These are phyloP conservation scores for Aspergillus diversus DNA, from an alignment of 495 filamentous ascomycete species.

Conservation along the genomic window DNA sequence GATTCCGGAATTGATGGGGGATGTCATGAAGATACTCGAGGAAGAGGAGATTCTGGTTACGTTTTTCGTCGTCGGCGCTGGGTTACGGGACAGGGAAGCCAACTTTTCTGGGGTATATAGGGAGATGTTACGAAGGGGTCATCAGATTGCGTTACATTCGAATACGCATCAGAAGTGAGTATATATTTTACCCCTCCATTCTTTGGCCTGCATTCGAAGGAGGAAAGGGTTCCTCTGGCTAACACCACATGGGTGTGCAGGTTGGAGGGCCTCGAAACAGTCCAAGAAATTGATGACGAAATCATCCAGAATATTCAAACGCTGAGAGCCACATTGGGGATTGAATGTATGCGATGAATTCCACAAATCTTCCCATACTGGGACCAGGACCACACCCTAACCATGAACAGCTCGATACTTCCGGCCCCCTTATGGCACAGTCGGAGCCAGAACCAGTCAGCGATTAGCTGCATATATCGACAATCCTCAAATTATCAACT, in stretches of 20 bases:
- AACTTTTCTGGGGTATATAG: constrained; percentile 67
- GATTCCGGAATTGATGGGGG: constrained; percentile 60
- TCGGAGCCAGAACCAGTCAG: constrained; percentile 72
- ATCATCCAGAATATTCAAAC: constrained; percentile 64
- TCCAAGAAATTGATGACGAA: constrained; percentile 70
- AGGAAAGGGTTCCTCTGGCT: not conserved
- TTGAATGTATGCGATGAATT: constrained; percentile 36
- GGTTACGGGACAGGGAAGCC: constrained; percentile 59
- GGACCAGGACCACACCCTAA: constrained; percentile 5
- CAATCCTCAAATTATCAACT: constrained; percentile 65
- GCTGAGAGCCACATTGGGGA: constrained; percentile 54
- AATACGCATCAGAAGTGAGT: constrained; percentile 70
- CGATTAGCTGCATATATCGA: constrained; percentile 57
- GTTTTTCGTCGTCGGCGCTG: constrained; percentile 76
- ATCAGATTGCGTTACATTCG: constrained; percentile 76
- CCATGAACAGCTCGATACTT: constrained; percentile 59
- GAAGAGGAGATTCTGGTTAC: constrained; percentile 68
- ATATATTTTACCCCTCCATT: not conserved
- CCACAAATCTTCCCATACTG: not conserved
- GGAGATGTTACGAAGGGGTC: constrained; percentile 66
- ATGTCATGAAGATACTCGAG: constrained; percentile 67
- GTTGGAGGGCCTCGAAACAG: constrained; percentile 65
- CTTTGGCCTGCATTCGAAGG: not conserved
- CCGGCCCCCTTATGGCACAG: constrained; percentile 75
- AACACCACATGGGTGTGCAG: constrained; percentile 21